Base-by-base conservation (phyloP, 441 rosid genomes). In the Breynia disticha region DNA sequence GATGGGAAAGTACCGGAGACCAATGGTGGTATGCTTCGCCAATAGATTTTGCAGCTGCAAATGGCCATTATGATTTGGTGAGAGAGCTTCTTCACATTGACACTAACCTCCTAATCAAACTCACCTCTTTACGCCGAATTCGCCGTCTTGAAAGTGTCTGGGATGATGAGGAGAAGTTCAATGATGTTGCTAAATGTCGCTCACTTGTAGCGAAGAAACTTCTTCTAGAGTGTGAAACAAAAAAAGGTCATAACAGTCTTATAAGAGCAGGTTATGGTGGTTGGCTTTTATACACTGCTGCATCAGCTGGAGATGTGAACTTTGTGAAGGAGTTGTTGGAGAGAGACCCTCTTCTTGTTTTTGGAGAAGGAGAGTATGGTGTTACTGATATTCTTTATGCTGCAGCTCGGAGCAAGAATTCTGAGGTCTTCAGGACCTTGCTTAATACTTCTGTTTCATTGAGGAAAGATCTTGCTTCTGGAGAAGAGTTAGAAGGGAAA, bases 21-120 rank as follows among this genome's bases (percentile, higher is more conserved):
- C 97, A 86, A 53, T 93, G 98, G 98, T 93, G 98, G 98, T 88
- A 79, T 55, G 98, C 93, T n/a, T 82, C 95, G 7, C 98, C 98
- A 1, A 88, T 93, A 15, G 98, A 91, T 58, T 86, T 84, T 60
- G 98, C 95, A n/a, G 95, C 95, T 0, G 98, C 98, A 0, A 86
- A 93, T 48, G 98, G 98, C 28, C 79, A 81, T 41, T 84, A 86
- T 63, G 93, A 91, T 63, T 65, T 91, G 49, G 97, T 91, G 11
- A 62, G 66, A 19, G 95, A 93, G 76, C 88, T 93, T 2, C 87
- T 93, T 63, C 81, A 80, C 46, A 76, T 84, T 41, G 98, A 93
- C 76, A 59, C 86, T 19, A 93, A 86, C 70, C 95, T 93, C 46
- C 91, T 93, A 58, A 81, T 88, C 64, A 93, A 93, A 56, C 97